Evolutionary conservation across 2,329 filamentous ascomycete species (phyloP).

Genomic region (Dryadomyces sulphureus): DNA sequence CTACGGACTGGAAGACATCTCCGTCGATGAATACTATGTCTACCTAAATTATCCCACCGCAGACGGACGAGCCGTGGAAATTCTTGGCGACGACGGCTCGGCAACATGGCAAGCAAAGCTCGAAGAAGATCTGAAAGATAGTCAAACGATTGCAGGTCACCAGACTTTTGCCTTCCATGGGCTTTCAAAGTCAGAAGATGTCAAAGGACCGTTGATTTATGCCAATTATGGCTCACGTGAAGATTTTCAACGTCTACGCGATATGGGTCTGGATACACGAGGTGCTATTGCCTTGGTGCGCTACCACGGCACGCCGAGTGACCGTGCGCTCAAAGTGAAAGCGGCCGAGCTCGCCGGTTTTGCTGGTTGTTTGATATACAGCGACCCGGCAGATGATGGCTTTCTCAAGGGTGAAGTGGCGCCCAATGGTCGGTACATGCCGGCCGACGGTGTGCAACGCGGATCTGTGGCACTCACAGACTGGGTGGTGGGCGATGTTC

Average conservation of each 20-base stretch:
- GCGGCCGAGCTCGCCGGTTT: constrained; percentile 79
- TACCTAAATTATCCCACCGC: constrained; percentile 83
- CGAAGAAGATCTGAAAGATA: constrained; percentile 63
- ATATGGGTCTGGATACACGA: constrained; percentile 56
- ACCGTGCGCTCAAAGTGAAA: constrained; percentile 72
- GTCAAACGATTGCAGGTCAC: constrained; percentile 42
- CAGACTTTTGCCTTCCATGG: constrained; percentile 78
- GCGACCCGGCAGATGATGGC: constrained; percentile 74
- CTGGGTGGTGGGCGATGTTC: constrained; percentile 77
- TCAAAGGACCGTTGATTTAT: constrained; percentile 75
- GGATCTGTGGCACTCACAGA: constrained; percentile 68
- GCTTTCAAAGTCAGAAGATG: constrained; percentile 73
- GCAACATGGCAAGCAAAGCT: constrained; percentile 62
- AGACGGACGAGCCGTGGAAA: constrained; percentile 65
- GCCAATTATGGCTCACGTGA: constrained; percentile 79
- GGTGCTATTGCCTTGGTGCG: constrained; percentile 76
- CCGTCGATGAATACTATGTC: constrained; percentile 66
- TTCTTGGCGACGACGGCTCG: constrained; percentile 52
- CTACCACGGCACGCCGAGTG: constrained; percentile 59
- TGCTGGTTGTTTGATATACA: constrained; percentile 80
- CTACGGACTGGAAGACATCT: constrained; percentile 60
- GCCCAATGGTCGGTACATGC: constrained; percentile 67
- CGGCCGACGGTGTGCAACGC: constrained; percentile 67
- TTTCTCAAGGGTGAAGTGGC: constrained; percentile 58
- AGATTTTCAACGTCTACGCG: constrained; percentile 62